Percentiles rank a stretch among this genome's conserved stretches.
Evolutionary conservation across 2,329 filamentous ascomycete genomes (phyloP).

Genomic region (Ustulina deusta): DNA sequence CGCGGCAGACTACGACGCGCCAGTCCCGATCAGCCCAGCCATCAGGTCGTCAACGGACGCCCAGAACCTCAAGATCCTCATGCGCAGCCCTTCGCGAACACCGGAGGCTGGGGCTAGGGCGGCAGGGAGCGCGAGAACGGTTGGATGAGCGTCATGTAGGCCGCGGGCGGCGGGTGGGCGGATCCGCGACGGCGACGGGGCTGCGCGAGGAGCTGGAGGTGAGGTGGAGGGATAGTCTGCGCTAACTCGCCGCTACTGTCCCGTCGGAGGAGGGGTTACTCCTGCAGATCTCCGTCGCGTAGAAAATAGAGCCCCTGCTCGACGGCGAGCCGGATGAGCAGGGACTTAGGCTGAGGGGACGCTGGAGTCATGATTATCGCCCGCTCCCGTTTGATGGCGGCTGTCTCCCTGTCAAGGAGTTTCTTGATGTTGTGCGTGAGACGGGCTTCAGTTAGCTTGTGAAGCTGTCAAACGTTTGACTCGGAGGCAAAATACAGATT

Average conservation of each 20-base stretch:
- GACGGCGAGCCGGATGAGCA: constrained; percentile 60
- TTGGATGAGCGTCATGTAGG: background rate
- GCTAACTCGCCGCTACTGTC: constrained; percentile 66
- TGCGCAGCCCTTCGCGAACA: too few relatives aligned
- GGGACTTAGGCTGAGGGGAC: constrained; percentile 69
- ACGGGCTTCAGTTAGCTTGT: constrained; percentile 78
- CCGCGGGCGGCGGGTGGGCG: constrained; percentile 78
- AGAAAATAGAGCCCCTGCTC: constrained; percentile 70
- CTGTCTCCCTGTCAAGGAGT: constrained; percentile 75
- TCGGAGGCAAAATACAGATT: too few relatives aligned
- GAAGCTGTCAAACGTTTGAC: too few relatives aligned
- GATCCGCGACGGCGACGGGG: constrained; percentile 74
- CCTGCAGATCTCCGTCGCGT: constrained; percentile 81
- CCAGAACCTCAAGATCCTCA: too few relatives aligned
- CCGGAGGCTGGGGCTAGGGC: too few relatives aligned
- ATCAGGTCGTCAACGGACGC: too few relatives aligned
- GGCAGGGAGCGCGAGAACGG: background rate
- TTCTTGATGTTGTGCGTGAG: constrained; percentile 72
- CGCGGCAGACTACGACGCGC: too few relatives aligned
- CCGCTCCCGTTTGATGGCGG: constrained; percentile 77
- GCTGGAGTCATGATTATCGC: constrained; percentile 79
- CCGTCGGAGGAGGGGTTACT: constrained; percentile 79
- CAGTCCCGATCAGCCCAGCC: too few relatives aligned
- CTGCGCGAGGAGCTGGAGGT: constrained; percentile 62
- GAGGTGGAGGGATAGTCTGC: constrained; percentile 66